Evolutionary conservation across 768 basidiomycete species (phyloP).

Genomic region (Boletus tomentosulus): DNA sequence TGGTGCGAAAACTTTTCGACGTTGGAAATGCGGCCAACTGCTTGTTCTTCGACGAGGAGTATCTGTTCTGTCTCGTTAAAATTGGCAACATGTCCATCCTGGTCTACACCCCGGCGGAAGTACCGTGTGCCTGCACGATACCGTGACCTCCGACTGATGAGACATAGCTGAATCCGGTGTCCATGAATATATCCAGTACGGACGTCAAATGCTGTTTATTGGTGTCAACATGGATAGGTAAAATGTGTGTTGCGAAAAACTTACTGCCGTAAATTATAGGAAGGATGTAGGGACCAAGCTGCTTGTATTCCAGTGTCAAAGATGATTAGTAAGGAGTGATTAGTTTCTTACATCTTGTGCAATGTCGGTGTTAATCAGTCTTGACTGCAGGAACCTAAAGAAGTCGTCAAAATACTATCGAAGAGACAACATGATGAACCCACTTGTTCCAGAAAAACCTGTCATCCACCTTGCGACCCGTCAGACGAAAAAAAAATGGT

Average conservation of each 20-base stretch:
- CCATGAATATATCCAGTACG: conserved; percentile 72
- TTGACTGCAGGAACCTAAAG: conserved; percentile 50
- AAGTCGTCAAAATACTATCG: conserved; percentile 3
- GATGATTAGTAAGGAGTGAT: background rate
- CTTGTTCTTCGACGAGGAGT: conserved; percentile 65
- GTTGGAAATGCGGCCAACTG: conserved; percentile 36
- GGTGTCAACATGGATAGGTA: background rate
- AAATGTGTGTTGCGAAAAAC: conserved; percentile 32
- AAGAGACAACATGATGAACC: background rate
- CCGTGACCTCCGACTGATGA: conserved; percentile 92
- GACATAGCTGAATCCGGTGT: conserved; percentile 72
- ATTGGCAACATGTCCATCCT: conserved; percentile 87
- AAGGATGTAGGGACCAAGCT: conserved; percentile 88
- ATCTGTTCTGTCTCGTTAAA: conserved; percentile 99
- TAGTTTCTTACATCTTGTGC: conserved; percentile 58
- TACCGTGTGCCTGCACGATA: conserved; percentile 96
- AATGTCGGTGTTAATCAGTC: conserved; percentile 54
- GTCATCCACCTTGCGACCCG: conserved; percentile 73
- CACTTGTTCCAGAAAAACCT: conserved; percentile 97
- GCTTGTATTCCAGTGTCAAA: conserved; percentile 11
- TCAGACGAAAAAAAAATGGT: conserved; percentile 8
- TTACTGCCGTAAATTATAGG: conserved; percentile 93
- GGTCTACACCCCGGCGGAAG: conserved; percentile 91
- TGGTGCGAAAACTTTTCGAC: conserved; percentile 51
- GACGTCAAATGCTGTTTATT: conserved; percentile 73